These are phyloP conservation scores for Fusarium cyanostomum DNA, from an alignment of 2,329 filamentous ascomycete genomes.

Conservation along the genomic window DNA sequence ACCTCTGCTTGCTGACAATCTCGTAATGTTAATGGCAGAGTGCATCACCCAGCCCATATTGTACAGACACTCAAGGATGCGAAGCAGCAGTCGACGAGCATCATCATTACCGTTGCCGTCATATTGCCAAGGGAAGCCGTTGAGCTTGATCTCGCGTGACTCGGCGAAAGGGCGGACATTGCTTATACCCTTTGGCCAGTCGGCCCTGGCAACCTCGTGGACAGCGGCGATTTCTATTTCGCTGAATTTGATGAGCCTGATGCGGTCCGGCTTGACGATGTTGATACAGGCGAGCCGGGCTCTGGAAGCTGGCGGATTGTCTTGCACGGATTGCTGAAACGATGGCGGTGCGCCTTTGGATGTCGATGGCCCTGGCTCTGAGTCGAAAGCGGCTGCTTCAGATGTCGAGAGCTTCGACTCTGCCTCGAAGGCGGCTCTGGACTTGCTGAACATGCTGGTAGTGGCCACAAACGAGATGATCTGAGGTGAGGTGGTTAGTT, in stretches of 20 bases:
- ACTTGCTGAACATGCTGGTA: neutral
- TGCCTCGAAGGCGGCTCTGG: neutral
- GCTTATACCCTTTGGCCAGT: conserved; percentile 3
- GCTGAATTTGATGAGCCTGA: conserved; percentile 20
- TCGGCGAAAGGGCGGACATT: neutral
- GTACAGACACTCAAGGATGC: conserved; percentile 17
- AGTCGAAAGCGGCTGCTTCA: neutral
- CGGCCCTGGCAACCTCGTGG: neutral
- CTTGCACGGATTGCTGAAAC: conserved; percentile 20
- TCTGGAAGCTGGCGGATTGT: neutral
- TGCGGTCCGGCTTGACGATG: conserved; percentile 3
- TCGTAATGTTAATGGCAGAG: conserved; percentile 9
- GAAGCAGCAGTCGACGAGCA: conserved; percentile 6
- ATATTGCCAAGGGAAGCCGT: conserved; percentile 9
- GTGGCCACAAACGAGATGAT: no score
- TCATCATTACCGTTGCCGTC: conserved; percentile 14
- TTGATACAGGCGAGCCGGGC: conserved; percentile 20
- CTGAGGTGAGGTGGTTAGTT: no score
- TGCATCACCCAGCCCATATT: conserved; percentile 26
- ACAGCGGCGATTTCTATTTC: conserved; percentile 1
- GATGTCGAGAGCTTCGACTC: neutral
- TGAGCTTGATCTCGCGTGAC: conserved; percentile 9
- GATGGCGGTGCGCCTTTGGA: neutral
- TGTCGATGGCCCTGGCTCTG: neutral
- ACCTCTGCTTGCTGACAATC: conserved; percentile 21